These are phyloP conservation scores for Amaranthus cruentus DNA, from an alignment of 148 eudicot species.

Conservation along the genomic window DNA sequence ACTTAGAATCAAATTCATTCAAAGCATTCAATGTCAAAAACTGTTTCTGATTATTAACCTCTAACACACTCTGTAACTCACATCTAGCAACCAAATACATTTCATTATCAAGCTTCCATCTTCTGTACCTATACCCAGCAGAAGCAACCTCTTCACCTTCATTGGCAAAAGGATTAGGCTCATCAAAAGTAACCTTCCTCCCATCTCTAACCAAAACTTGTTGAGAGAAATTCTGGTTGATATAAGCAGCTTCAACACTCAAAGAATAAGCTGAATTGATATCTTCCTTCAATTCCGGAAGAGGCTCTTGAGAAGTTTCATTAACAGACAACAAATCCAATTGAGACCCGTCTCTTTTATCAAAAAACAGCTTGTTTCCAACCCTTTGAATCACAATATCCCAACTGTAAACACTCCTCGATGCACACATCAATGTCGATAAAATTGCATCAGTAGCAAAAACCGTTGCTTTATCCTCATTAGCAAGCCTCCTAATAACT, in stretches of 20 bases:
- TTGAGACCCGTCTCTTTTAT: constrained; percentile 89
- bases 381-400: constrained; percentile 91
- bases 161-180: constrained; percentile 80
- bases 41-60: constrained; percentile 56
- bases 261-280: constrained; percentile 75
- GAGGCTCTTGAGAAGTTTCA: constrained; percentile 88
- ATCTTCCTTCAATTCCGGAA: constrained; percentile 87
- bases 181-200: constrained; percentile 78
- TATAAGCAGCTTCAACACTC: constrained; percentile 83
- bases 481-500: constrained; percentile 67
- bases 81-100: constrained; percentile 75
- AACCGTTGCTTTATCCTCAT: constrained; percentile 92
- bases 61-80: constrained; percentile 78
- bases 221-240: constrained; percentile 93
- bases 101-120: constrained; percentile 86
- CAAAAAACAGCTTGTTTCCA: constrained; percentile 86
- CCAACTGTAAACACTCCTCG: constrained; percentile 88
- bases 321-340: constrained; percentile 66
- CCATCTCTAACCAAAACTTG: constrained; percentile 80
- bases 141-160: constrained; percentile 95
- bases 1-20: constrained; percentile 92
- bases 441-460: constrained; percentile 83
- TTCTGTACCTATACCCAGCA: constrained; percentile 75
- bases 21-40: constrained; percentile 76
- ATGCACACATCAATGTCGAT: constrained; percentile 76